Evolutionary conservation across 345 rosid species (phyloP), one percentile per base, ranked within the genome.

Genomic region (Citrus glauca): DNA sequence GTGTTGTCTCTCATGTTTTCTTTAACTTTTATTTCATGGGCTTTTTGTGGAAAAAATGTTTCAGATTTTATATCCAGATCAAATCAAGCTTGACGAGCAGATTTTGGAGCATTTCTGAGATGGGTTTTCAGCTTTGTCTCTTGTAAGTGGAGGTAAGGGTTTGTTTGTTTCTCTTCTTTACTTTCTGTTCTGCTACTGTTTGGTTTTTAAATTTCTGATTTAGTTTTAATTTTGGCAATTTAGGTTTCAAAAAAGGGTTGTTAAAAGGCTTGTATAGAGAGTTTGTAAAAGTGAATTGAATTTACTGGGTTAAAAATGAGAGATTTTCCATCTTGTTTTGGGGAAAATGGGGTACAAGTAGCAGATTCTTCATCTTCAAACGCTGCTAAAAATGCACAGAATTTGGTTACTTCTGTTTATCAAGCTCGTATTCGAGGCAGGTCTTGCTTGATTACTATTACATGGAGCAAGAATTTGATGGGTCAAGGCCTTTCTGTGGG

Each of bases 251-350:
- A 84, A 74, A 64, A 63, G 77, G 88, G 78, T 82, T 78, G 85
- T 72, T 67, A n/a, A 81, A 85, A 86, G 72, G n/a, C 4, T 77
- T 79, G 10, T 4, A 71, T 66, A 14, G 64, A 42, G 73, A 32
- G 50, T 72, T 73, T 63, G 59, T 42, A 30, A 71, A n/a, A 50
- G 76, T 64, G 79, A 72, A 77, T 69, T 83, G 80, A 35, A 40
- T 67, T 70, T 72, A 30, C 32, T 66, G 73, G 40, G 56, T 13
- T 3, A 53, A 87, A 84, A 76, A 95, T 95, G 98, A 95, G 90
- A 67, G 99, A 93, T 88, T 95, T 95, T 60, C 96, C 99, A 10
- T 93, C 98, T 87, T 93, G 99, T 82, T 95, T 94, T 55, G 92
- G 99, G 66, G 97, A 95, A 82, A 95, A 87, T 86, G 97, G 98